Percentiles rank a stretch among this genome's conserved stretches.
Conservation (phyloP, 2,329 filamentous ascomycete species). For the Pestalotiopsis fici region DNA sequence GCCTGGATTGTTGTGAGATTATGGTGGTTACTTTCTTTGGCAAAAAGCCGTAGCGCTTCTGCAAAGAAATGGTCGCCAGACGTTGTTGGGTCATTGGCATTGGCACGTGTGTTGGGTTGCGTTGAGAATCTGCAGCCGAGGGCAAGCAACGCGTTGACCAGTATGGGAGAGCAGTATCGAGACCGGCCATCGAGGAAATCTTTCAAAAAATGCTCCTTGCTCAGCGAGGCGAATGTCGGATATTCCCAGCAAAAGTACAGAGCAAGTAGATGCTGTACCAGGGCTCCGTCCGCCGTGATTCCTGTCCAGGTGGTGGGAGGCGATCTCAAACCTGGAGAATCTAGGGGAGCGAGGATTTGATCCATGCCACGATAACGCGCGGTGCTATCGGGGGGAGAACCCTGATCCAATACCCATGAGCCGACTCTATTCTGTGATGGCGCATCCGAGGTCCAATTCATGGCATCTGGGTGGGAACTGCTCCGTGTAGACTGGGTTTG, state of each 20-base stretch:
- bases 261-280: conserved; percentile 65
- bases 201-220: conserved; percentile 68
- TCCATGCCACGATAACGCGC: conserved; percentile 42
- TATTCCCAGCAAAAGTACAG: conserved; percentile 79
- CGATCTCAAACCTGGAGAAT: conserved; percentile 42
- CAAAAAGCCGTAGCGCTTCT: conserved; percentile 64
- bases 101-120: conserved; percentile 62
- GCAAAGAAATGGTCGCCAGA: conserved; percentile 76
- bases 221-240: conserved; percentile 72
- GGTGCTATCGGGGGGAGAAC: conserved; percentile 24
- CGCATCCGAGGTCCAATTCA: conserved; percentile 46
- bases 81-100: conserved; percentile 61
- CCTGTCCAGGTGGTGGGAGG: conserved; percentile 57
- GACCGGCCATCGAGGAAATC: conserved; percentile 63
- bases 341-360: conserved; percentile 48
- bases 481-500: conserved; percentile 47
- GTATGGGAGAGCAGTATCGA: conserved; percentile 67
- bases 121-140: conserved; percentile 70
- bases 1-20: conserved; percentile 73
- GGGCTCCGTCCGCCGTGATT: conserved; percentile 56
- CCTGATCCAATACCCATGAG: conserved; percentile 49
- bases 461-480: conserved; percentile 46
- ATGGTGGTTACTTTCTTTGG: conserved; percentile 59
- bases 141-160: conserved; percentile 67
- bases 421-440: conserved; percentile 48